Evolutionary conservation across 2,329 filamentous ascomycete genomes (phyloP).

Genomic region (Allantophomopsis lycopodina): DNA sequence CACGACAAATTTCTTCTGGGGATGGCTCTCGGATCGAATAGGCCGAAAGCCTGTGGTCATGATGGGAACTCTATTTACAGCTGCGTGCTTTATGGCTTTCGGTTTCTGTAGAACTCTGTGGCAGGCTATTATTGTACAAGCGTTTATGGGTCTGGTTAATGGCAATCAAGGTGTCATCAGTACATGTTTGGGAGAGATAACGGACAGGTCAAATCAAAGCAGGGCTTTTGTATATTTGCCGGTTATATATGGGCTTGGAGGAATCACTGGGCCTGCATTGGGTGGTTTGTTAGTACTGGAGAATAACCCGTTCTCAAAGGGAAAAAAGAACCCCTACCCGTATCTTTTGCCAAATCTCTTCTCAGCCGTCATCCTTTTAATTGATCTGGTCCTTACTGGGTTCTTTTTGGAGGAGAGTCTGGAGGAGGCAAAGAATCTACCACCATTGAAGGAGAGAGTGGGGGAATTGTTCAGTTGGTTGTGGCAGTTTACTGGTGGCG

Average conservation of each 20-base stretch:
- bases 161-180: constrained; percentile 92
- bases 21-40: constrained; percentile 65
- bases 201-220: constrained; percentile 88
- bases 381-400: constrained; percentile 62
- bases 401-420: constrained; percentile 81
- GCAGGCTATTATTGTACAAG: constrained; percentile 77
- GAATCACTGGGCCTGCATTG: constrained; percentile 84
- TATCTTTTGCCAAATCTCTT: constrained; percentile 78
- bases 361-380: constrained; percentile 54
- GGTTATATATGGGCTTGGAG: constrained; percentile 88
- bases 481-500: constrained; percentile 51
- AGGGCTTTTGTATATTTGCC: constrained; percentile 88
- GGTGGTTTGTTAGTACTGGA: constrained; percentile 68
- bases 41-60: constrained; percentile 75
- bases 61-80: constrained; percentile 69
- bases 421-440: constrained; percentile 48
- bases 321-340: constrained; percentile 48
- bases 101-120: constrained; percentile 73
- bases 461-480: constrained; percentile 50
- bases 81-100: constrained; percentile 70
- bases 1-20: constrained; percentile 84
- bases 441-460: constrained; percentile 42
- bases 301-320: constrained; percentile 32
- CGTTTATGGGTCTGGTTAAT: constrained; percentile 84
- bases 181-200: constrained; percentile 88